Evolutionary conservation across 768 basidiomycete species (phyloP), one percentile per base, ranked within the genome.

Genomic region (Leccinellum luteum): DNA sequence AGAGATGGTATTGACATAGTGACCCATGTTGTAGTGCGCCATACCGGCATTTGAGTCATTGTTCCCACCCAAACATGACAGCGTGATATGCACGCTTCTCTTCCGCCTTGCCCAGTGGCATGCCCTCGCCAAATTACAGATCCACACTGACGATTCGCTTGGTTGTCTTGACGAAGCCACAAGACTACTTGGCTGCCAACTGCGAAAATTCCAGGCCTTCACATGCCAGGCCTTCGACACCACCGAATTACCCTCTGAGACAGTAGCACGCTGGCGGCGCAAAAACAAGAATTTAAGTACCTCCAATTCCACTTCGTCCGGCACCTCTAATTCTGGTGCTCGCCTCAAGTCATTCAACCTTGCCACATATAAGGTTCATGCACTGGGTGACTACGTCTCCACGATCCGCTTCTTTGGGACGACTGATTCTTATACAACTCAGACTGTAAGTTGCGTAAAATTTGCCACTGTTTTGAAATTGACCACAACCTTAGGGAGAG

Each of bases 291-390:
- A 55, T 23, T 21, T 1, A 13, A 32, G 3, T 8, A 21, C 34
- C 4, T 17, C 35, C 34, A 34, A 34, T 34, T 34, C 34, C 7
- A n/a, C 27, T n/a, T 47, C 54, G 6, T n/a, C 12, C 3, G 1
- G 12, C 28, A 13, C 3, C 34, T n/a, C n/a, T n/a, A n/a, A n/a
- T n/a, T n/a, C n/a, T n/a, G n/a, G n/a, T n/a, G n/a, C n/a, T n/a
- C n/a, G n/a, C n/a, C n/a, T n/a, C n/a, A n/a, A 61, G 35, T 35
- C 23, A 0, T 73, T 77, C 54, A 79, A 72, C 51, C 49, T 78
- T 2, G 10, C 28, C 0, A 76, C 70, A 1, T 70, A 69, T 52
- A 79, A 79, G 55, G 3, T 71, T 0, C 78, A 78, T 56, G 60
- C 41, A 5, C 28, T 8, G 9, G 74, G 0, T n/a, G 67, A 79